phyloP scores from a whole-genome alignment of 1,284 basidiomycete species.

The Polyporus tsugae region DNA sequence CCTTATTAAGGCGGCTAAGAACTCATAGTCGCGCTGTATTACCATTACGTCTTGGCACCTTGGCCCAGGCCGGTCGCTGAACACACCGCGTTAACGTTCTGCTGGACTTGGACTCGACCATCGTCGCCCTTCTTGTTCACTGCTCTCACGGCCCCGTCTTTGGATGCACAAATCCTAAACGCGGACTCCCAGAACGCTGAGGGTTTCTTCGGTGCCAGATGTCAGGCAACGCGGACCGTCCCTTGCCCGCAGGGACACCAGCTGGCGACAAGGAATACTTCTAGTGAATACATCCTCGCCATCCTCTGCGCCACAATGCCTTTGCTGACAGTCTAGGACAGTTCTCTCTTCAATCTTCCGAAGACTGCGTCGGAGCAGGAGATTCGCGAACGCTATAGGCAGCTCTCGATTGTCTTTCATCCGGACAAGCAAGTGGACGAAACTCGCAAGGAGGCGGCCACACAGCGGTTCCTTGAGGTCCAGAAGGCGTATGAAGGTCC shows the following conservation, averaged over 20 bases:
- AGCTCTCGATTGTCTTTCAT: slow-evolving; percentile 82
- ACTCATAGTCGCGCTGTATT: slow-evolving; percentile 16
- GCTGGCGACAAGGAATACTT: slow-evolving; percentile 33
- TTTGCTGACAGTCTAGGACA: slow-evolving; percentile 36
- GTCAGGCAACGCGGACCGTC: slow-evolving; percentile 21
- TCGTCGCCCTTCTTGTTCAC: background rate
- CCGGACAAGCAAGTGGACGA: slow-evolving; percentile 84
- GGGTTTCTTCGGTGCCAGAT: slow-evolving; percentile 21
- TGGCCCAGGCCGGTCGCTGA: slow-evolving; percentile 4
- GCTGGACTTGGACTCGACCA: background rate
- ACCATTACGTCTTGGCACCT: slow-evolving; percentile 29
- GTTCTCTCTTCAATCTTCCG: slow-evolving; percentile 75
- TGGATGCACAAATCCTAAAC: slow-evolving; percentile 23
- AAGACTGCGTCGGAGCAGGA: slow-evolving; percentile 68
- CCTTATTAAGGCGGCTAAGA: slow-evolving; percentile 12
- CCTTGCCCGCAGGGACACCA: slow-evolving; percentile 3
- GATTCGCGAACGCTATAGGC: slow-evolving; percentile 76
- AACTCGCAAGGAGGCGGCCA: slow-evolving; percentile 63
- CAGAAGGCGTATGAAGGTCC: slow-evolving; percentile 82
- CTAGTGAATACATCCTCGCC: slow-evolving; percentile 31
- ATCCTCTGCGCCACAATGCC: slow-evolving; percentile 18
- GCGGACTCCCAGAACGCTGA: slow-evolving; percentile 7
- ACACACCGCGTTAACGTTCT: background rate
- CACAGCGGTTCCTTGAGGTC: slow-evolving; percentile 73
- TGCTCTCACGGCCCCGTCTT: slow-evolving; percentile 20